phyloP scores from a whole-genome alignment of 768 basidiomycete genomes.

The Hypholoma sublateritium region DNA sequence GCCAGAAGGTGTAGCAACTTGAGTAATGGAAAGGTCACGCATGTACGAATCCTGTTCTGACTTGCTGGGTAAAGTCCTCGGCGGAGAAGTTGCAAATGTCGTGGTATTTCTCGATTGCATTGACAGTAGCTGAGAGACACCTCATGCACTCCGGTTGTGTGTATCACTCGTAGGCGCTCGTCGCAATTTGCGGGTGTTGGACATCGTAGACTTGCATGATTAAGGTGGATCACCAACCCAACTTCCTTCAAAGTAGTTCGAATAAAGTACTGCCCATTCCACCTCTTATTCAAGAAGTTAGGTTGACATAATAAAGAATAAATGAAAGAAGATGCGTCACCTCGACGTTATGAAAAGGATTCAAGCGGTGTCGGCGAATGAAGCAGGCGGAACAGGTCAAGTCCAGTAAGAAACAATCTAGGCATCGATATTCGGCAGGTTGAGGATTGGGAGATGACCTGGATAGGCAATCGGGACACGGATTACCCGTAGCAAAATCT shows the following conservation, averaged over 20 bases:
- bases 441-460: not conserved
- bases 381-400: constrained; percentile 1
- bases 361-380: constrained; percentile 1
- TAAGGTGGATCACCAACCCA: too few relatives aligned
- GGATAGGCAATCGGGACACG: constrained; percentile 9
- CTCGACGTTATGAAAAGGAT: constrained; percentile 8
- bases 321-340: too few relatives aligned
- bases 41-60: too few relatives aligned
- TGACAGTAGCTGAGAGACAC: constrained; percentile 11
- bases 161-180: too few relatives aligned
- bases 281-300: constrained; percentile 1
- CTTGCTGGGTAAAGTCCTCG: too few relatives aligned
- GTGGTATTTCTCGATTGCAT: constrained; percentile 2
- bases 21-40: constrained; percentile 14
- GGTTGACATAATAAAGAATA: not conserved
- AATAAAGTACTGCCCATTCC: too few relatives aligned
- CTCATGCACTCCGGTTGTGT: constrained; percentile 15
- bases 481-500: not conserved
- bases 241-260: constrained; percentile 5
- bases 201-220: too few relatives aligned
- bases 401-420: constrained; percentile 6
- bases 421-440: constrained; percentile 2
- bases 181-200: too few relatives aligned
- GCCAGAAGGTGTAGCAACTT: not conserved
- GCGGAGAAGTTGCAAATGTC: too few relatives aligned